phyloP scores from a whole-genome alignment of 2,329 filamentous ascomycete genomes.

The Alternaria sp. region DNA sequence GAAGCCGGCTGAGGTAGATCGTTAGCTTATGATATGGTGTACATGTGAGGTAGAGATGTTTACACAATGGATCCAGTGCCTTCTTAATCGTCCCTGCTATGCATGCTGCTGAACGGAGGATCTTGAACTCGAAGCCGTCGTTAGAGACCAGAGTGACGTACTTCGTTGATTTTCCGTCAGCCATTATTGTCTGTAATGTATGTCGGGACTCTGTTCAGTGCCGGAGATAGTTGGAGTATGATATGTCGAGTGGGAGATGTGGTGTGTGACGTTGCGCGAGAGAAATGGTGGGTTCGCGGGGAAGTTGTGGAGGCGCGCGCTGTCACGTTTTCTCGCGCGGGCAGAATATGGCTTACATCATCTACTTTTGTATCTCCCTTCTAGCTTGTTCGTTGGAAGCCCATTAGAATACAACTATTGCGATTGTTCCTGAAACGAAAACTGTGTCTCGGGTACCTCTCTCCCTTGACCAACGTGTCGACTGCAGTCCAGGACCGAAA shows the following conservation, averaged over 20 bases:
- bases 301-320: conserved; percentile 27
- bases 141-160: conserved; percentile 80
- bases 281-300: conserved; percentile 12
- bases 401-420: too few relatives aligned
- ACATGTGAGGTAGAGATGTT: conserved; percentile 23
- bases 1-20: conserved; percentile 64
- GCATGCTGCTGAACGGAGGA: conserved; percentile 74
- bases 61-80: conserved; percentile 77
- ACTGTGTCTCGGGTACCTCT: not conserved
- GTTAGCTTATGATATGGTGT: conserved; percentile 1
- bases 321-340: conserved; percentile 39
- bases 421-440: not conserved
- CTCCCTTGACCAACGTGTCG: not conserved
- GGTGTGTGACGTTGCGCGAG: not conserved
- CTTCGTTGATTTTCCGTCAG: conserved; percentile 58
- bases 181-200: conserved; percentile 27
- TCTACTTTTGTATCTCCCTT: not conserved
- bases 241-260: not conserved
- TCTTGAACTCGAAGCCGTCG: conserved; percentile 80
- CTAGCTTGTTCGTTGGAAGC: not conserved
- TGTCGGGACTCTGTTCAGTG: not conserved
- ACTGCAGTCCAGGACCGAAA: not conserved
- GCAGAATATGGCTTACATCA: not conserved
- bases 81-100: conserved; percentile 76
- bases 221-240: not conserved